Evolutionary conservation across 495 filamentous ascomycete genomes (phyloP).

Genomic region (Trichoderma erinaceum): DNA sequence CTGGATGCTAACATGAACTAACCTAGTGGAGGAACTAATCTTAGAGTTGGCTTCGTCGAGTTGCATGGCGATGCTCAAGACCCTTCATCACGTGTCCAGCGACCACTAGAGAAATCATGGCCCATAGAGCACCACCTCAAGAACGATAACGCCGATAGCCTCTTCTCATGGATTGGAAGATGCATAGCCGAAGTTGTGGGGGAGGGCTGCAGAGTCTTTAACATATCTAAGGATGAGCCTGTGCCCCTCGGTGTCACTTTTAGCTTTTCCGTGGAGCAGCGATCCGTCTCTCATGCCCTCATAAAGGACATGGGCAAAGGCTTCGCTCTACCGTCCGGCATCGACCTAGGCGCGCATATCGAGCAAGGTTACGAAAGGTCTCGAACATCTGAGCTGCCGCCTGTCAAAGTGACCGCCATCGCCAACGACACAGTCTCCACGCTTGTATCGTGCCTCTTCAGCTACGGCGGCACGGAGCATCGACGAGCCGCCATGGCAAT

Average conservation of each 20-base stretch:
- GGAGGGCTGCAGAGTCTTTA: slow-evolving; percentile 32
- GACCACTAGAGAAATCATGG: slow-evolving; percentile 66
- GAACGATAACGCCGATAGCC: slow-evolving; percentile 63
- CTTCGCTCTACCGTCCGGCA: slow-evolving; percentile 66
- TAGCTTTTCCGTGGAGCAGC: slow-evolving; percentile 80
- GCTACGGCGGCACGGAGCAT: slow-evolving; percentile 31
- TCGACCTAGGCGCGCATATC: slow-evolving; percentile 66
- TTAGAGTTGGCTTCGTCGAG: slow-evolving; percentile 74
- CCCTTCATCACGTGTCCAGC: slow-evolving; percentile 33
- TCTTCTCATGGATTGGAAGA: slow-evolving; percentile 75
- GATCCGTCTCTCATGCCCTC: slow-evolving; percentile 65
- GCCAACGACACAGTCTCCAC: slow-evolving; percentile 79
- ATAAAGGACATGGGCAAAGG: slow-evolving; percentile 88
- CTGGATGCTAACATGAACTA: slow-evolving; percentile 8
- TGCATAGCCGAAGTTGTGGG: slow-evolving; percentile 68
- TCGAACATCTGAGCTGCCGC: slow-evolving; percentile 48
- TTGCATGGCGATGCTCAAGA: slow-evolving; percentile 43
- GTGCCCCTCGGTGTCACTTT: slow-evolving; percentile 78
- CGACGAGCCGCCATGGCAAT: slow-evolving; percentile 65
- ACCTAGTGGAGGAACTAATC: slow-evolving; percentile 63
- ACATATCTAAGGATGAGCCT: slow-evolving; percentile 31
- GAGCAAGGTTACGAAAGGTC: slow-evolving; percentile 58
- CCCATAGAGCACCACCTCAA: slow-evolving; percentile 75
- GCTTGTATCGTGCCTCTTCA: slow-evolving; percentile 68
- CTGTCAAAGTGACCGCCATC: slow-evolving; percentile 66